Base-by-base conservation (phyloP, 176 grass and related monocot species). In the Pontederia crassipes region DNA sequence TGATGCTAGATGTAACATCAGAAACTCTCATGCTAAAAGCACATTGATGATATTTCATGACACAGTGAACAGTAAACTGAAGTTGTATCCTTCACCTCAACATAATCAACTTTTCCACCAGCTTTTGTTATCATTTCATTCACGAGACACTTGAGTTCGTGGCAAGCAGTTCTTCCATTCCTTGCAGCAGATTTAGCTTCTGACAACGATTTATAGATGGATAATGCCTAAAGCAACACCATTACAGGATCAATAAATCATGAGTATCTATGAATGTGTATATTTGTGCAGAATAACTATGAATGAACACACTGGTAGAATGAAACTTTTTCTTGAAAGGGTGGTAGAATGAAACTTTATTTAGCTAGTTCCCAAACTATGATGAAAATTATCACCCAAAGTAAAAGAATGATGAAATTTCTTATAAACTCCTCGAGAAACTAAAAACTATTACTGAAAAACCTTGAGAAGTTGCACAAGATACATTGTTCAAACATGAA, bases 41-140 rank as follows among this genome's bases (percentile, higher is more conserved):
- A 28, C 10, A 28, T 4, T 11, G 48, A 18, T 67, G 9, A 9
- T 47, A 1, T 40, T 7, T 2, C 0, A 8, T 46, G 16, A 12
- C 8, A 28, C 12, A 9, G 46, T 52, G 4, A 60, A 50, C 10
- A 47, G 15, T 27, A 6, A 47, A 69, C 45, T 18, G 11, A 29
- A 8, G 46, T 48, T 68, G 10, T 0, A 8, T 61, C 52, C 5
- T 56, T 74, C 82, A 97, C 87, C 87, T 91, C 84, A 72, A 85
- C 92, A 85, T 85, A 97, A 55, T 97, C 92, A 75, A 91, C 78
- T 68, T 55, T 78, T 69, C 92, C 81, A 2, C 78, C 83, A 76
- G 84, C 72, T 72, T 76, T 70, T 53, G 70, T 66, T 29, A 97
- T 27, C 48, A 58, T 62, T 50, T 78, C 75, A 46, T 82, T 45